Evolutionary conservation across 805 yeast species (phyloP).

Genomic region (Ogataea wickerhamii): DNA sequence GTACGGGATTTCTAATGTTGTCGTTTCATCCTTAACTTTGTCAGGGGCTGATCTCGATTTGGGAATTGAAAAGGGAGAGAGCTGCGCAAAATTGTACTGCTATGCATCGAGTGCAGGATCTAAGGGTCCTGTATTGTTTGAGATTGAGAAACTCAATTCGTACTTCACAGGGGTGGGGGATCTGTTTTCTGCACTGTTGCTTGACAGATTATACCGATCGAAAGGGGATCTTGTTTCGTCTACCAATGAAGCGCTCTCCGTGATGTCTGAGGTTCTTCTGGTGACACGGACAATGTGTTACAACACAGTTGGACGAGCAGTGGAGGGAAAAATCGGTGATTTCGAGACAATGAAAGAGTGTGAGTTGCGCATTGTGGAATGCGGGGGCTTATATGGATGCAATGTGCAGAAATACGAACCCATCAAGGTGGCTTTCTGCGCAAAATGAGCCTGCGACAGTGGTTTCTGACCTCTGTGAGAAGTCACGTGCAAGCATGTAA

Average conservation of each 20-base stretch:
- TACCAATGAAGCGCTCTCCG: slow-evolving; percentile 52
- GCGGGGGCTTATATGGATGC: slow-evolving; percentile 37
- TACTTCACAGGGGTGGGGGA: slow-evolving; percentile 97
- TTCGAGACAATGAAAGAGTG: slow-evolving; percentile 61
- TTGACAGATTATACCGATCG: slow-evolving; percentile 52
- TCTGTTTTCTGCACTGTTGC: slow-evolving; percentile 72
- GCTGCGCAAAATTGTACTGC: slow-evolving; percentile 34
- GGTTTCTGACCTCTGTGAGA: too few species aligned
- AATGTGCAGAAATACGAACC: slow-evolving; percentile 10
- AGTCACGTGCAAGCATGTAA: slow-evolving; percentile 2
- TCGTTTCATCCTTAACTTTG: slow-evolving; percentile 54
- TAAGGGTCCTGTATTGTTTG: slow-evolving; percentile 33
- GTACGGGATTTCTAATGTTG: slow-evolving; percentile 55
- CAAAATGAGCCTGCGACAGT: too few species aligned
- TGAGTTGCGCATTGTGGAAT: slow-evolving; percentile 67
- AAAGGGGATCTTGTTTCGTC: slow-evolving; percentile 28
- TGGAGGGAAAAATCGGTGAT: slow-evolving; percentile 53
- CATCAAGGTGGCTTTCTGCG: too few species aligned
- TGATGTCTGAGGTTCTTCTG: slow-evolving; percentile 50
- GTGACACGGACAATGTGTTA: slow-evolving; percentile 43
- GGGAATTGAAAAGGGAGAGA: slow-evolving; percentile 1
- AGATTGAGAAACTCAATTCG: slow-evolving; percentile 62
- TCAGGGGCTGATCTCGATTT: slow-evolving; percentile 17
- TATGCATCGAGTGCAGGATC: slow-evolving; percentile 39
- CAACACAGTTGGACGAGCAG: slow-evolving; percentile 34